Conservation (phyloP, 345 rosid genomes). For the Gossypium thurberi region DNA sequence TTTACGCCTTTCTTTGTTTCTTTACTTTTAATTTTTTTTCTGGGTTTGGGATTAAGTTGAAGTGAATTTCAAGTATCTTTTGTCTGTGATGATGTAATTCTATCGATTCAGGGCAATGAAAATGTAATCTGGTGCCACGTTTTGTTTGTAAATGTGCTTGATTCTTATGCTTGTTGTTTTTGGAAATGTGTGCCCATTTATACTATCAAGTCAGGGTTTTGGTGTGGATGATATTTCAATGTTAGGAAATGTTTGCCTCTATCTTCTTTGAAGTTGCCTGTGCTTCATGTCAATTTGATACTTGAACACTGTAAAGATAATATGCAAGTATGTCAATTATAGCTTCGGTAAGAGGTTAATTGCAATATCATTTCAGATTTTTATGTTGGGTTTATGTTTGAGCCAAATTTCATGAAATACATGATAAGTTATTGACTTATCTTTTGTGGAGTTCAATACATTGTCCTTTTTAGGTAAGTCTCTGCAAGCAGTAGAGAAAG, state of each 20-base stretch:
- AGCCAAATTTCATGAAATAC: background rate
- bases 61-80: background rate
- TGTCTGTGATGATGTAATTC: constrained; percentile 10
- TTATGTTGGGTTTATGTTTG: background rate
- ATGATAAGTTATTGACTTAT: background rate
- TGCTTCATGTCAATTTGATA: background rate
- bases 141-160: background rate
- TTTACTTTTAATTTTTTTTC: background rate
- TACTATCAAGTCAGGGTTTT: background rate
- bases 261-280: background rate
- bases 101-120: background rate
- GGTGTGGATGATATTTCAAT: background rate
- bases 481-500: background rate
- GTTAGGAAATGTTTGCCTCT: background rate
- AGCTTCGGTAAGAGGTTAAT: background rate
- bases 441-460: background rate
- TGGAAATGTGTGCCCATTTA: background rate
- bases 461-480: background rate
- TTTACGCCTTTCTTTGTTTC: background rate
- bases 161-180: background rate
- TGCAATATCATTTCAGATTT: background rate
- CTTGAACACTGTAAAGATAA: constrained; percentile 1
- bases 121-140: background rate
- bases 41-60: constrained; percentile 1
- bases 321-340: background rate